These are phyloP conservation scores for Boehmeria nivea DNA, from an alignment of 306 rosid genomes.

Conservation along the genomic window DNA sequence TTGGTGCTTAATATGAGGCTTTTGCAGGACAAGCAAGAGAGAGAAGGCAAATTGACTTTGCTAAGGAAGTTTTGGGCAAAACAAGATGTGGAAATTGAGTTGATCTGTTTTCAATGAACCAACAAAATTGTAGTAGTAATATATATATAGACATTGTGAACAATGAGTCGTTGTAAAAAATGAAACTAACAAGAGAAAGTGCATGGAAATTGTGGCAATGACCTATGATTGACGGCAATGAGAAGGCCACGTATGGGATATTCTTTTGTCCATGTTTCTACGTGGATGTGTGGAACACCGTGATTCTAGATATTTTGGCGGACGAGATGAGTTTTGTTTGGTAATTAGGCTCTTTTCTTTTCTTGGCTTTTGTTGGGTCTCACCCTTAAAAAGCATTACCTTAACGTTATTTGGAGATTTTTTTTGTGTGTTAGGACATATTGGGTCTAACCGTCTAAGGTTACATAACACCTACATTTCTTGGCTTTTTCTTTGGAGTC, in stretches of 20 bases:
- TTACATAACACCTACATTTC: too few relatives aligned
- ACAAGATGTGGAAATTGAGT: background rate
- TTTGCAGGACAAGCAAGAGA: too few relatives aligned
- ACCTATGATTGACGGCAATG: background rate
- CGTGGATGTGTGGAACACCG: conserved; percentile 7
- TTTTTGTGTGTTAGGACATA: background rate
- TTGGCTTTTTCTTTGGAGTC: background rate
- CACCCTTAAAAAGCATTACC: background rate
- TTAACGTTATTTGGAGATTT: background rate
- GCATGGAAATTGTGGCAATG: too few relatives aligned
- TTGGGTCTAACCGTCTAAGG: too few relatives aligned
- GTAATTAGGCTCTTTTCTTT: too few relatives aligned
- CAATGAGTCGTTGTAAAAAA: too few relatives aligned
- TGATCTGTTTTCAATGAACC: too few relatives aligned
- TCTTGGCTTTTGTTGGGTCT: background rate
- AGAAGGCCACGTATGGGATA: background rate
- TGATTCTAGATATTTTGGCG: background rate
- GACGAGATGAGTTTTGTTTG: too few relatives aligned
- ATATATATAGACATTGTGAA: conserved; percentile 7
- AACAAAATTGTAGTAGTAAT: too few relatives aligned
- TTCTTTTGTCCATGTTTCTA: background rate
- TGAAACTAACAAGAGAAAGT: too few relatives aligned
- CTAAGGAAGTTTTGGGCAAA: background rate
- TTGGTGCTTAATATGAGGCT: too few relatives aligned
- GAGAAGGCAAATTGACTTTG: background rate